phyloP scores from a whole-genome alignment of 495 filamentous ascomycete genomes.

The Bombardia bombarda region DNA sequence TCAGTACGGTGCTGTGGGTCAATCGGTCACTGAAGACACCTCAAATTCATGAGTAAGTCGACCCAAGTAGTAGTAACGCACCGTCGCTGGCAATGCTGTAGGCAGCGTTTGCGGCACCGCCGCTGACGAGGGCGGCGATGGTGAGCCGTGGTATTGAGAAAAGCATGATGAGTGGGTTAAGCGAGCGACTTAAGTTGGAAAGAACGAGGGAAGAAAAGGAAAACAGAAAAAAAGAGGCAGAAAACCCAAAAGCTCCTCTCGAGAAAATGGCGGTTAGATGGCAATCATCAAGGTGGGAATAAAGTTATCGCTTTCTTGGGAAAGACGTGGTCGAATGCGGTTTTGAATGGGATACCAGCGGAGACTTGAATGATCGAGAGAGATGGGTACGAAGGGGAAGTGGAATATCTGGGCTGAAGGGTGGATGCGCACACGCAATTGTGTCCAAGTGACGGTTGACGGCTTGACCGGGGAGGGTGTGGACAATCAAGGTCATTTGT shows the following conservation, averaged over 20 bases:
- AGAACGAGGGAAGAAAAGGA: not conserved
- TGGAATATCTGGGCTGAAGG: too few relatives aligned
- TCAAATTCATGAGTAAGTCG: too few relatives aligned
- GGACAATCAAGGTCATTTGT: not conserved
- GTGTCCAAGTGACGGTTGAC: too few relatives aligned
- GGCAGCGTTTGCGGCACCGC: constrained; percentile 13
- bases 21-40: too few relatives aligned
- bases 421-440: too few relatives aligned
- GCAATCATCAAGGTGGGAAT: constrained; percentile 6
- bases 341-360: not conserved
- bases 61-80: constrained; percentile 10
- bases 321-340: constrained; percentile 1
- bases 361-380: not conserved
- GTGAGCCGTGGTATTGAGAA: constrained; percentile 11
- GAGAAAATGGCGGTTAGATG: constrained; percentile 6
- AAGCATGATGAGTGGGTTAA: constrained; percentile 13
- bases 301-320: not conserved
- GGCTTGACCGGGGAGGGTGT: not conserved
- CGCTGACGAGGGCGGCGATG: constrained; percentile 10
- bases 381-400: not conserved
- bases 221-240: not conserved
- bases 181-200: constrained; percentile 10
- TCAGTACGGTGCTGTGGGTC: not conserved
- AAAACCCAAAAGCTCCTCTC: constrained; percentile 7
- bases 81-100: constrained; percentile 19